phyloP scores from a whole-genome alignment of 371 early-diverging fungal genomes.

The Mycotypha africana region DNA sequence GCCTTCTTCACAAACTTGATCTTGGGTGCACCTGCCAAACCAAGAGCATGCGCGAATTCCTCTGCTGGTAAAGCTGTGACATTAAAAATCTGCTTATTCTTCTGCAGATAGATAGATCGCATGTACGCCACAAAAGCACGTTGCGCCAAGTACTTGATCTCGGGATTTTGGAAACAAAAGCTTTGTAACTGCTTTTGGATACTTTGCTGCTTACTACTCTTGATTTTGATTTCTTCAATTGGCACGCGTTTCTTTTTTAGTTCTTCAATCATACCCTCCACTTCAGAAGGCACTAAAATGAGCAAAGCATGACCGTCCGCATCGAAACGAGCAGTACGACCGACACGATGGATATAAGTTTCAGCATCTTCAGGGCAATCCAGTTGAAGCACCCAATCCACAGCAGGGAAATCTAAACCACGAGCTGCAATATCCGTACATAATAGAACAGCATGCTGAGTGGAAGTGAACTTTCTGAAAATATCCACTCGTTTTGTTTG shows the following conservation, averaged over 20 bases:
- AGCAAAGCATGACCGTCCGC: conserved; percentile 83
- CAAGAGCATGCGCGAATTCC: conserved; percentile 83
- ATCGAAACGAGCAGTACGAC: conserved; percentile 95
- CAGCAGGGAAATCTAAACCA: conserved; percentile 98
- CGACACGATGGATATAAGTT: conserved; percentile 98
- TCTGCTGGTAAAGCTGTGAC: conserved; percentile 82
- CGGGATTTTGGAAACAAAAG: conserved; percentile 89
- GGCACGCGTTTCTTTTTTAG: conserved; percentile 76
- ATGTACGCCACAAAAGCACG: conserved; percentile 93
- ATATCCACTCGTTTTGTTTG: conserved; percentile 90
- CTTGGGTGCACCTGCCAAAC: conserved; percentile 92
- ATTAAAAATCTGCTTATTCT: conserved; percentile 84
- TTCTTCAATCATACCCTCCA: conserved; percentile 71
- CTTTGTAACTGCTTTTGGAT: conserved; percentile 80
- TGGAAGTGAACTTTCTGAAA: conserved; percentile 78
- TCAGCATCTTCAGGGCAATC: conserved; percentile 97
- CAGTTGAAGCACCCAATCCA: conserved; percentile 97
- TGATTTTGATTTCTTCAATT: conserved; percentile 80
- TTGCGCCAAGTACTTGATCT: conserved; percentile 94
- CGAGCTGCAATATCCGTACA: conserved; percentile 97
- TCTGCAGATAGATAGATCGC: conserved; percentile 85
- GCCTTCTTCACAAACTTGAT: conserved; percentile 78
- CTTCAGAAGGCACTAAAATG: conserved; percentile 85
- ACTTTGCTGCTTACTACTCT: conserved; percentile 68
- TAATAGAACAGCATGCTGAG: conserved; percentile 73